These are phyloP conservation scores for Leishmania braziliensis DNA, from an alignment of 208 protist species.

Conservation along the genomic window DNA sequence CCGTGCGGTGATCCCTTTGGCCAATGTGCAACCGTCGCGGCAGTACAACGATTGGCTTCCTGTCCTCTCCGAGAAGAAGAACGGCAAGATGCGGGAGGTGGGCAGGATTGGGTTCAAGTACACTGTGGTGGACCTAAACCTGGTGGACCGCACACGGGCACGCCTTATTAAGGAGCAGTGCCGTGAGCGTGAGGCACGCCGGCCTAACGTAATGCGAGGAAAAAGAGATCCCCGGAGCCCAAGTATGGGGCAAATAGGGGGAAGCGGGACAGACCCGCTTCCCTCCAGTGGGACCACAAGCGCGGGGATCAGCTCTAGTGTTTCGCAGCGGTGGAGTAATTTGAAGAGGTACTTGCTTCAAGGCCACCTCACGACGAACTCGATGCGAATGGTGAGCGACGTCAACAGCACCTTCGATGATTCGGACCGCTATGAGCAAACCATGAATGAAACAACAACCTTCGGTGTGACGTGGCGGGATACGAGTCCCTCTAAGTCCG, in stretches of 20 bases:
- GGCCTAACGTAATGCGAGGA: conserved; percentile 12
- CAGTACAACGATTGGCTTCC: conserved; percentile 78
- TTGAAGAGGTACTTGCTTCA: conserved; percentile 26
- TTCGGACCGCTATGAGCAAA: conserved; percentile 8
- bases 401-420: not conserved
- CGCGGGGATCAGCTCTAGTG: not conserved
- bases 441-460: not conserved
- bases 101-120: conserved; percentile 83
- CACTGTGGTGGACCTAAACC: conserved; percentile 62
- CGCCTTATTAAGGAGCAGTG: conserved; percentile 34
- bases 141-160: conserved; percentile 59
- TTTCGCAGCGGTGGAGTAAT: conserved; percentile 15
- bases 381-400: not conserved
- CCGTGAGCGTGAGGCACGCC: not conserved
- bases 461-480: conserved; percentile 12
- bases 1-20: conserved; percentile 58
- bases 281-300: not conserved
- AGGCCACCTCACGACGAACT: not conserved
- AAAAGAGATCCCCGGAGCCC: conserved; percentile 1
- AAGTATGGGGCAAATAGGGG: not conserved
- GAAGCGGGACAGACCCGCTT: not conserved
- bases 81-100: conserved; percentile 31
- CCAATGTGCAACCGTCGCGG: conserved; percentile 35
- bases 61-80: conserved; percentile 36
- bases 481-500: conserved; percentile 9